A percentile compares a stretch with the other conserved stretches of the same genome.
Evolutionary conservation across 2,329 filamentous ascomycete genomes (phyloP).

Genomic region (Ophiostoma sp.): DNA sequence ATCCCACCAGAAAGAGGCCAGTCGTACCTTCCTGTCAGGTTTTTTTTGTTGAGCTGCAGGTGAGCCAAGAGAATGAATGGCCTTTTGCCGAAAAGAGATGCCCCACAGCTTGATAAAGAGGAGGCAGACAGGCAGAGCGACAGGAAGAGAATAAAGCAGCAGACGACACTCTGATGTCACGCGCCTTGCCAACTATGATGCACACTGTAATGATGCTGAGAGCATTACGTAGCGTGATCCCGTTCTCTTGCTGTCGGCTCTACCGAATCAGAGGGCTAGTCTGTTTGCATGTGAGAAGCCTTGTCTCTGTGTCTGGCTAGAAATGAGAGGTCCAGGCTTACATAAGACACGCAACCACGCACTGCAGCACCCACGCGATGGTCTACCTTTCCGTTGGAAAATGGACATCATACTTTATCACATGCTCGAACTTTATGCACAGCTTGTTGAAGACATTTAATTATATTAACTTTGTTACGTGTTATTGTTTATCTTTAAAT

Average conservation of each 20-base stretch:
- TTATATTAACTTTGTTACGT: conserved; percentile 8
- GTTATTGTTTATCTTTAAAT: conserved; percentile 17
- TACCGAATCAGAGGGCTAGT: not conserved
- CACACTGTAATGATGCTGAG: not conserved
- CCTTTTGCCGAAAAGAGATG: not conserved
- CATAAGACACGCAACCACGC: too few species aligned
- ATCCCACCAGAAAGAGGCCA: not conserved
- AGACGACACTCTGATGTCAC: not conserved
- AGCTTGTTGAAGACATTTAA: too few species aligned
- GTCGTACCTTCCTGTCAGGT: not conserved
- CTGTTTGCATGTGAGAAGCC: not conserved
- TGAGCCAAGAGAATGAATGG: conserved; percentile 3
- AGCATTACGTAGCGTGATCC: too few species aligned
- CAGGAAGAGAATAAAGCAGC: not conserved
- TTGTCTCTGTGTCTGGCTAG: not conserved
- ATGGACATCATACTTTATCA: not conserved
- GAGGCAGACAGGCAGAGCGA: not conserved
- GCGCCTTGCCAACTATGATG: not conserved
- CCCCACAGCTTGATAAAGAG: conserved; percentile 2
- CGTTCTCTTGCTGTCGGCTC: not conserved
- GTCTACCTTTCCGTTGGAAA: not conserved
- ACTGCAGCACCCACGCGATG: too few species aligned
- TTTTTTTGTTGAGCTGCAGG: conserved; percentile 13
- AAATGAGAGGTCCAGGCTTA: too few species aligned
- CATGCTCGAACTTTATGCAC: not conserved